Base-by-base conservation (phyloP, 768 basidiomycete genomes). In the Psilocybe cubensis region DNA sequence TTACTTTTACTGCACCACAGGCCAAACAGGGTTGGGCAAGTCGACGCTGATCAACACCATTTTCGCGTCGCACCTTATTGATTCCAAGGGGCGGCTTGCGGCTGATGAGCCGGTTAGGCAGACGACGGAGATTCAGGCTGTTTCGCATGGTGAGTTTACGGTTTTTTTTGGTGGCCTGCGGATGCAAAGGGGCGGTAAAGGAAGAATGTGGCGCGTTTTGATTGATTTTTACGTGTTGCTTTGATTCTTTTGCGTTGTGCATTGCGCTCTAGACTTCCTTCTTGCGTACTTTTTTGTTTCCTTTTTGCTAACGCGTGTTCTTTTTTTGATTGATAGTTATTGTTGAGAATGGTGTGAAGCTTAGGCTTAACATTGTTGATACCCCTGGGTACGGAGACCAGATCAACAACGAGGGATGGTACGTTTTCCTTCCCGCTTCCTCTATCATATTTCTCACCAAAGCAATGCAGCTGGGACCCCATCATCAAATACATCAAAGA, bases 401-500 rank as follows among this genome's bases (percentile, higher is more conserved):
- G 68, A 86, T 99, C 72, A 96, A 99, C 85, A 99, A 99, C 74
- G 96, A 99, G 74, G 91, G 91, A 73, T 98, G 97, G 93, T 95
- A 66, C 46, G 87, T 74, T 25, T 33, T 33, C 38, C 33, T 33
- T 56, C 45, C 35, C 46, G 33, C 56, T 51, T 44, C 57, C 60
- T 14, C 64, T 44, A 11, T 20, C 52, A 28, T 44, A 23, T 14
- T 28, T 31, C 20, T 54, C 14, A 12, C 17, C 12, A n/a, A n/a
- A n/a, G n/a, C n/a, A n/a, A 0, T 40, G n/a, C 59, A 96, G 93
- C 82, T 99, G 96, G 96, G 96, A 99, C 69, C 92, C 96, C 41
- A 98, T 99, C 67, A 83, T 98, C 72, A 98, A 97, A 75, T 97
- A 99, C 74, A 98, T 98, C 81, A 94, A 96, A 79, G 96, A 98